Base-by-base conservation (phyloP, 2,329 filamentous ascomycete species). In the Pestalotiopsis sp. region DNA sequence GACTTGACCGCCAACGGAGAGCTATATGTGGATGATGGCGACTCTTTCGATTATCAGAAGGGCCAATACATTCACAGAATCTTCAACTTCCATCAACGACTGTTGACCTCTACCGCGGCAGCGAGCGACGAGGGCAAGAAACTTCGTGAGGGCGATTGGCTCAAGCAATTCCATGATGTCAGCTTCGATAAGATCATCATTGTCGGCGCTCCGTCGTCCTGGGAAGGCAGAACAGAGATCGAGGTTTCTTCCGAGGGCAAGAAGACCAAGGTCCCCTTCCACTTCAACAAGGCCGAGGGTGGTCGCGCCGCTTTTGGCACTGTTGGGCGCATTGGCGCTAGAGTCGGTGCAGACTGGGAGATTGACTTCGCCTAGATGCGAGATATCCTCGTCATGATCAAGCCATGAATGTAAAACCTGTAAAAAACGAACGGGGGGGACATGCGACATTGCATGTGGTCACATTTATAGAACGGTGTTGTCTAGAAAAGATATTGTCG, bases 21-120 rank as follows among this genome's bases (percentile, higher is more conserved):
- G 62, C 83, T 99, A 7, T 99, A 99, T 76, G 84, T 94, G 38
- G 96, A 99, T 76, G 96, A 99, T 72, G 96, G 96, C 61, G 94
- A 98, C 80, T 92, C 92, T 0, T 99, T 94, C 73, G 94, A 97
- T 66, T 94, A 93, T 76, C 85, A 97, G 78, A 84, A 89, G 70
- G 95, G 94, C 11, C 94, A 94, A 70, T 97, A 92, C 80, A 94
- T 98, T 73, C 91, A 97, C 81, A 92, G 94, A 68, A 86, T 84
- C 69, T 98, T 99, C 81, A 83, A 82, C 26, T 92, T 94, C 69
- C 81, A 83, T 35, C 82, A 80, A 68, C 85, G 86, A 17, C 84
- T 83, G 0, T 82, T 98, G n/a, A 83, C 83, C 4, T 94, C 92
- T 1, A 85, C 85, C n/a, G 89, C 97, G 70, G 84, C 91, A 6